Evolutionary conservation across 2,329 filamentous ascomycete species (phyloP).

Genomic region (Aspergillus quadricinctus): DNA sequence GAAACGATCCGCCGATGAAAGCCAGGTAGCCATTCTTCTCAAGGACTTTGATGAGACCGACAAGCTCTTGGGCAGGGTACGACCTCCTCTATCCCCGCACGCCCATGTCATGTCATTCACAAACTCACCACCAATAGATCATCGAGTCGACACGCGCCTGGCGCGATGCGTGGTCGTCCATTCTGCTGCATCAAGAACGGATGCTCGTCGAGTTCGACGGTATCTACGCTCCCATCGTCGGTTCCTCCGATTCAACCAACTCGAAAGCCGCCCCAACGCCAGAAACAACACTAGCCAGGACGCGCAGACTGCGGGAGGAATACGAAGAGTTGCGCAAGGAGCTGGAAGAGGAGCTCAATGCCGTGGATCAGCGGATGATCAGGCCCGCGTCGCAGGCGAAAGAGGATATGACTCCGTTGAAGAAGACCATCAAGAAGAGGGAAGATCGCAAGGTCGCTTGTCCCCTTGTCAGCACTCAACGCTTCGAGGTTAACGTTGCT

Average conservation of each 20-base stretch:
- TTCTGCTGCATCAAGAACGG: slow-evolving; percentile 64
- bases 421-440: slow-evolving; percentile 79
- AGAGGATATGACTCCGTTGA: slow-evolving; percentile 64
- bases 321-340: slow-evolving; percentile 70
- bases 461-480: not conserved
- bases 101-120: not conserved
- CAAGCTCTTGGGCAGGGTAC: slow-evolving; percentile 66
- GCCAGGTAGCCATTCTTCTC: slow-evolving; percentile 68
- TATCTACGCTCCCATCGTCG: slow-evolving; percentile 72
- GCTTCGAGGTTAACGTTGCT: slow-evolving; percentile 1
- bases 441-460: slow-evolving; percentile 65
- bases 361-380: slow-evolving; percentile 67
- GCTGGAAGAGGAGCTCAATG: slow-evolving; percentile 64
- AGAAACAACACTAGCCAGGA: slow-evolving; percentile 58
- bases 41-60: slow-evolving; percentile 79
- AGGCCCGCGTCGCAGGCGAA: slow-evolving; percentile 66
- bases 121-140: slow-evolving; percentile 50
- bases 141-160: slow-evolving; percentile 71
- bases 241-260: slow-evolving; percentile 55
- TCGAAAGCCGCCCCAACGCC: slow-evolving; percentile 58
- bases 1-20: slow-evolving; percentile 68
- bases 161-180: slow-evolving; percentile 72
- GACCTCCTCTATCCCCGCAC: slow-evolving; percentile 13
- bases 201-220: slow-evolving; percentile 64
- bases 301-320: slow-evolving; percentile 59